These are phyloP conservation scores for Zygoascus tannicola DNA, from an alignment of 805 yeast genomes.

Conservation along the genomic window DNA sequence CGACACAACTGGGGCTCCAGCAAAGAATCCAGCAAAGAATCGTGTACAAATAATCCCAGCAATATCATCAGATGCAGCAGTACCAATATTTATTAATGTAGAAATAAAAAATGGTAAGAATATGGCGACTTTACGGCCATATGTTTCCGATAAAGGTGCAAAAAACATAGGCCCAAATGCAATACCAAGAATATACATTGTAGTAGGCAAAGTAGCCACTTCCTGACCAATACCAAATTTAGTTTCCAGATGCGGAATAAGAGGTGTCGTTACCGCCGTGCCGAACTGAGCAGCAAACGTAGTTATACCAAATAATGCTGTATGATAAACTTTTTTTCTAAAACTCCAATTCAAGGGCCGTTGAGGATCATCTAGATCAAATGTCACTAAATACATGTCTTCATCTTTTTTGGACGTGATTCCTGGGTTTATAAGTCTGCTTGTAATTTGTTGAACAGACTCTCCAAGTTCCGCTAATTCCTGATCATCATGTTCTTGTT, in stretches of 20 bases:
- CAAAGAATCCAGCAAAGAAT: slow-evolving; percentile 50
- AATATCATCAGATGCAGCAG: slow-evolving; percentile 42
- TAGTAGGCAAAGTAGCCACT: slow-evolving; percentile 43
- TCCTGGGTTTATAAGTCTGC: too few relatives aligned
- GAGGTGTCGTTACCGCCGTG: slow-evolving; percentile 40
- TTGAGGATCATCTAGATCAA: slow-evolving; percentile 37
- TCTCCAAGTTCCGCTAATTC: not conserved
- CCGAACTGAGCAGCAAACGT: slow-evolving; percentile 37
- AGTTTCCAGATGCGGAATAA: slow-evolving; percentile 27
- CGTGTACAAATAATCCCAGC: slow-evolving; percentile 45
- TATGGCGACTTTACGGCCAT: slow-evolving; percentile 41
- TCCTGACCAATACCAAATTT: slow-evolving; percentile 38
- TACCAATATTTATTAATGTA: slow-evolving; percentile 39
- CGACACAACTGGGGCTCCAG: slow-evolving; percentile 52
- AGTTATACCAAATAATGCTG: slow-evolving; percentile 32
- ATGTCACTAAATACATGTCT: slow-evolving; percentile 15
- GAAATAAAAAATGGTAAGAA: slow-evolving; percentile 34
- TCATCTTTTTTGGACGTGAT: slow-evolving; percentile 2
- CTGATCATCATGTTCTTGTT: slow-evolving; percentile 1
- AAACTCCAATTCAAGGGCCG: slow-evolving; percentile 48
- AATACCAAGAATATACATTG: slow-evolving; percentile 56
- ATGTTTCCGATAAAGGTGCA: slow-evolving; percentile 51
- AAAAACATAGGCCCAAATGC: slow-evolving; percentile 59
- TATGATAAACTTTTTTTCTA: slow-evolving; percentile 30
- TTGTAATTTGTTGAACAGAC: not conserved